phyloP scores from a whole-genome alignment of 352 stramenopile species.

The Phytophthora nicotianae region DNA sequence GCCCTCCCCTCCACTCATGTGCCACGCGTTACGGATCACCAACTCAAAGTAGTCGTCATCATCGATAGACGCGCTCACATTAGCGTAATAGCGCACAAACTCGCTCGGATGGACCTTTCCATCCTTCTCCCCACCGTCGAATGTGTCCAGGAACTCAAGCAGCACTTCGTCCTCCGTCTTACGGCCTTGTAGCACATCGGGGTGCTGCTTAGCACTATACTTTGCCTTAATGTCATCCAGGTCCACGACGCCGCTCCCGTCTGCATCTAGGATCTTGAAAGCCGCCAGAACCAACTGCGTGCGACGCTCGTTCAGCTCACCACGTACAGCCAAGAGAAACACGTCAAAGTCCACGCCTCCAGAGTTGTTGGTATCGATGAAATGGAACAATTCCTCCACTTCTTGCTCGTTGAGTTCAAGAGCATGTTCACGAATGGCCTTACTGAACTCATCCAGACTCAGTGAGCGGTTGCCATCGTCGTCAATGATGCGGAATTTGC shows the following conservation, averaged over 20 bases:
- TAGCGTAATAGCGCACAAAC: conserved; percentile 91
- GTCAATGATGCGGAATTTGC: conserved; percentile 91
- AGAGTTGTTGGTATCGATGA: conserved; percentile 84
- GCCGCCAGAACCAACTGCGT: conserved; percentile 77
- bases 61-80: conserved; percentile 90
- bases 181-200: conserved; percentile 76
- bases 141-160: conserved; percentile 86
- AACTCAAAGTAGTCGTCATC: conserved; percentile 94
- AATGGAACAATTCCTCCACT: conserved; percentile 76
- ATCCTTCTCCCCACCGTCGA: conserved; percentile 88
- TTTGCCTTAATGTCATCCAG: conserved; percentile 75
- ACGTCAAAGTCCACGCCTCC: conserved; percentile 86
- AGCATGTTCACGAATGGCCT: conserved; percentile 74
- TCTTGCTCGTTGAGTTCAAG: conserved; percentile 61
- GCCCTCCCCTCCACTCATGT: conserved; percentile 86
- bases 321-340: conserved; percentile 79
- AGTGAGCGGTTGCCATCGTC: conserved; percentile 85
- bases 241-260: conserved; percentile 76
- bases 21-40: conserved; percentile 91
- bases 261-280: conserved; percentile 79
- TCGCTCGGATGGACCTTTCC: conserved; percentile 85
- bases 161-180: conserved; percentile 80
- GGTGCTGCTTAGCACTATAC: conserved; percentile 87
- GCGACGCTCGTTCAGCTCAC: conserved; percentile 74
- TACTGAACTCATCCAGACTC: conserved; percentile 75